Conservation (phyloP, 176 grass and related monocot genomes). For the Canna indica region DNA sequence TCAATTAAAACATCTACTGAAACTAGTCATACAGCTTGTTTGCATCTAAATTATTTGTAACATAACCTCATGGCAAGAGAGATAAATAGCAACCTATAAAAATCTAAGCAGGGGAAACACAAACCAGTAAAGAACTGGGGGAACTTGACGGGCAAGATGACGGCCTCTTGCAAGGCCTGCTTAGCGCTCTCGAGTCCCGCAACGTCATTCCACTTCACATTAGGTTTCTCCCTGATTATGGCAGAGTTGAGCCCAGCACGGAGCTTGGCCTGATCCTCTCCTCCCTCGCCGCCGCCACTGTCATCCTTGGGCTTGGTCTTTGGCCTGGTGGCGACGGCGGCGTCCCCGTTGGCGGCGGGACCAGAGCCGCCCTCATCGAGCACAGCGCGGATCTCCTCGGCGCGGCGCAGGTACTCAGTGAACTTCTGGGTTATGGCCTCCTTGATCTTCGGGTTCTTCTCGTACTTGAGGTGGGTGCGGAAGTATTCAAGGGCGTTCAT, state of each 20-base stretch:
- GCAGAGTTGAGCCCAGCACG: constrained; percentile 82
- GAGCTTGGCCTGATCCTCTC: constrained; percentile 86
- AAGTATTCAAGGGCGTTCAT: constrained; percentile 99
- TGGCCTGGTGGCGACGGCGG: constrained; percentile 59
- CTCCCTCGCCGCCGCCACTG: constrained; percentile 35
- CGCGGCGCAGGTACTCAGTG: constrained; percentile 91
- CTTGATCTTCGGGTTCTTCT: constrained; percentile 98
- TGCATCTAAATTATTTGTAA: neutral
- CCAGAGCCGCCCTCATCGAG: constrained; percentile 75
- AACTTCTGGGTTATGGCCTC: constrained; percentile 97
- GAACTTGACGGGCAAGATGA: constrained; percentile 96
- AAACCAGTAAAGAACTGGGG: constrained; percentile 97
- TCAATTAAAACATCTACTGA: too few relatives aligned
- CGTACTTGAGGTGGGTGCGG: constrained; percentile 97
- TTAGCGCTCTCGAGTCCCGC: constrained; percentile 86
- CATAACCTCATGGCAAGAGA: neutral
- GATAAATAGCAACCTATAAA: neutral
- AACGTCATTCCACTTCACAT: constrained; percentile 98
- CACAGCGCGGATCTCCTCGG: constrained; percentile 94
- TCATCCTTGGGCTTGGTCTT: constrained; percentile 97
- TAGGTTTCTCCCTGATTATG: constrained; percentile 91
- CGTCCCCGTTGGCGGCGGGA: constrained; percentile 44
- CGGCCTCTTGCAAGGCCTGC: constrained; percentile 91
- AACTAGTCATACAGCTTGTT: too few relatives aligned
- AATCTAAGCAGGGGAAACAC: neutral